Base-by-base conservation (phyloP, 768 basidiomycete species). In the Saitozyma podzolica region DNA sequence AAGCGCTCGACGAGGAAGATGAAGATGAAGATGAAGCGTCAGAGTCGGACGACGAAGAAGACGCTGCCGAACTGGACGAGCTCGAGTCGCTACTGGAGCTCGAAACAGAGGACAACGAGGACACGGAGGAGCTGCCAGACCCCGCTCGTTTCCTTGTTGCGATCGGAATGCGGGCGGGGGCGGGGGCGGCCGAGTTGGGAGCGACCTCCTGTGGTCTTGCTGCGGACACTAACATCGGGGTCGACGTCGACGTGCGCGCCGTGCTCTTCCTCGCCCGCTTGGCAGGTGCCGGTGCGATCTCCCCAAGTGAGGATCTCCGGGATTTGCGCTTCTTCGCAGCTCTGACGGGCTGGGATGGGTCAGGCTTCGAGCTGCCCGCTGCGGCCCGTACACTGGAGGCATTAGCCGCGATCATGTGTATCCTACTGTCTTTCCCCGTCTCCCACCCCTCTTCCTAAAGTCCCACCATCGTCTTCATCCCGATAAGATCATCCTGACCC, bases 361-460 rank as follows among this genome's bases (percentile, higher is more conserved):
- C n/a, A 45, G 40, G 16, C 54, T 41, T 58, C 42, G 66, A 67
- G 55, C 60, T 64, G 9, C 58, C 62, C 8, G 66, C 56, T 14
- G 61, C 56, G 13, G 65, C 49, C 41, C 61, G 43, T 6, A 70
- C 69, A 19, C 70, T 72, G 40, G 3, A 13, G 54, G 57, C 2
- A 62, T 19, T 19, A 48, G 17, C 29, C 16, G 8, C 48, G 7
- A 2, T 54, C 42, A 17, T 9, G 10, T 17, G 45, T n/a, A n/a
- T n/a, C n/a, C n/a, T n/a, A n/a, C n/a, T n/a, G n/a, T 54, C 11
- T 51, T 61, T n/a, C 47, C 39, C 11, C 47, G 48, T 50, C 50
- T 61, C 13, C 49, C 37, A 9, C 9, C 29, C 41, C n/a, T n/a
- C n/a, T n/a, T 42, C 29, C 19, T 3, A 41, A 20, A 17, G n/a